These are phyloP conservation scores for Podaxis sp. DNA, from an alignment of 768 basidiomycete species.

Conservation along the genomic window DNA sequence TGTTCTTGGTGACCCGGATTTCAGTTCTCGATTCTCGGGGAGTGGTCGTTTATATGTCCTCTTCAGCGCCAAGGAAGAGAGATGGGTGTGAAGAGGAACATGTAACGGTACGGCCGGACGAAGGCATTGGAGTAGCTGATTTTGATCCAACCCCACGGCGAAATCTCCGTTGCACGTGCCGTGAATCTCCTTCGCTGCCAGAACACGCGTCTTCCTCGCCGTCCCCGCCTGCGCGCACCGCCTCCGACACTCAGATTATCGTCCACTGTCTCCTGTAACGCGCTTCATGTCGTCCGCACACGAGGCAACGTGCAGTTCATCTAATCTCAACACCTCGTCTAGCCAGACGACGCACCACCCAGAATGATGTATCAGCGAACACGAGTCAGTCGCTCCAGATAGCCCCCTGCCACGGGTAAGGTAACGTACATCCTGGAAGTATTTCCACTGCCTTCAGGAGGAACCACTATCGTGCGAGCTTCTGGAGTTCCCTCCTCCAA, in stretches of 20 bases:
- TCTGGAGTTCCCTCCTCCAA: background rate
- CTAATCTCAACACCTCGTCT: background rate
- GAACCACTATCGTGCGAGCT: background rate
- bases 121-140: background rate
- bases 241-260: background rate
- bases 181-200: background rate
- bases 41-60: background rate
- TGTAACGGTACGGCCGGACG: background rate
- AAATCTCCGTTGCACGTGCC: constrained; percentile 8
- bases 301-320: background rate
- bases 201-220: background rate
- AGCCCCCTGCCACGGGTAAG: too few relatives aligned
- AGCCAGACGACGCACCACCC: background rate
- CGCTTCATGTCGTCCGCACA: background rate
- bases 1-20: background rate
- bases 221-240: background rate
- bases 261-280: background rate
- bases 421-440: too few relatives aligned
- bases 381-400: background rate
- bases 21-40: background rate
- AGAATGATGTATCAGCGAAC: background rate
- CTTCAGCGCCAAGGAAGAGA: background rate
- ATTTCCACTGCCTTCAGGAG: too few relatives aligned
- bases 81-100: background rate
- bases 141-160: background rate